These are phyloP conservation scores for Luzula sylvatica DNA, from an alignment of 176 grass and related monocot species.

Conservation along the genomic window DNA sequence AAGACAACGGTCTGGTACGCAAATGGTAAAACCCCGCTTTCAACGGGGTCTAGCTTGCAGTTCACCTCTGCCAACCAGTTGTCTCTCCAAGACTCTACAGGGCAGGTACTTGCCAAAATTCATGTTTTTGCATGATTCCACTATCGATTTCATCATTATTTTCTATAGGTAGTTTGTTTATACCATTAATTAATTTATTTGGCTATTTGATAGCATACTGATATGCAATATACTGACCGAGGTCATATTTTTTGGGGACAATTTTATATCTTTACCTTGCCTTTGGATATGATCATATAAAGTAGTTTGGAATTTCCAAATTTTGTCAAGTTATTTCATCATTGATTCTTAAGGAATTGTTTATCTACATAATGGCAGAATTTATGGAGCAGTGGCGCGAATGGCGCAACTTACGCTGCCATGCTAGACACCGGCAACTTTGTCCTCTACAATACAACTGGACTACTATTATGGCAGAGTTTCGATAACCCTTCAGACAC, in stretches of 20 bases:
- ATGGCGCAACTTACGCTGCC: slow-evolving; percentile 12
- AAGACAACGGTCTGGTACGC: slow-evolving; percentile 33
- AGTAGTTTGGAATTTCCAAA: background rate
- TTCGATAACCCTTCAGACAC: slow-evolving; percentile 34
- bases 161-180: no score
- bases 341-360: background rate
- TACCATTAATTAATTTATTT: no score
- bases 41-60: background rate
- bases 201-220: no score
- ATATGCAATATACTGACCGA: no score
- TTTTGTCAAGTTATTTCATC: background rate
- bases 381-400: slow-evolving; percentile 15
- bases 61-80: slow-evolving; percentile 23
- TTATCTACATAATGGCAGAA: background rate
- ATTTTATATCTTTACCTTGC: no score
- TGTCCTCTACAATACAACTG: slow-evolving; percentile 12
- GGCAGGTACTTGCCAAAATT: background rate
- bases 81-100: slow-evolving; percentile 10
- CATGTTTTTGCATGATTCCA: background rate
- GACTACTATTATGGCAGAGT: slow-evolving; percentile 20
- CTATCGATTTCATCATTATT: no score
- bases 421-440: slow-evolving; percentile 49
- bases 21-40: background rate
- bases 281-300: background rate
- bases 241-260: no score